A percentile compares a stretch with the other conserved stretches of the same genome.
Conservation (phyloP, 306 rosid species). For the Psophocarpus tetragonolobus region DNA sequence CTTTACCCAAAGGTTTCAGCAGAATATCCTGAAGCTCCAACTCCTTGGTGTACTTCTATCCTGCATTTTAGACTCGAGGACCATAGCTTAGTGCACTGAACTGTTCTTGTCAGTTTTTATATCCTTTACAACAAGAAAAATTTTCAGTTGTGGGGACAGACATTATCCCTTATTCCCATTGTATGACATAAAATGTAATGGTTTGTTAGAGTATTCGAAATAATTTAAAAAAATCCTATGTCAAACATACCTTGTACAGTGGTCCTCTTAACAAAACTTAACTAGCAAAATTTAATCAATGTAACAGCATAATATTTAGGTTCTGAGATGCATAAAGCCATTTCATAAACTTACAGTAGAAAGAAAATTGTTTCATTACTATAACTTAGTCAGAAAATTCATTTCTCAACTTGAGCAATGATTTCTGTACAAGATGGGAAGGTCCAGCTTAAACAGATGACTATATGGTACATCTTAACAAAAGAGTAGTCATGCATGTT, state of each 20-base stretch:
- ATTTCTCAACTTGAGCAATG: conserved; percentile 30
- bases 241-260: background rate
- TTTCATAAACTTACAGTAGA: background rate
- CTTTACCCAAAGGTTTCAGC: conserved; percentile 13
- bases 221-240: background rate
- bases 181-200: conserved; percentile 3
- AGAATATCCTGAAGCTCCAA: conserved; percentile 28
- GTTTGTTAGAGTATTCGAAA: conserved; percentile 21
- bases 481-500: conserved; percentile 28
- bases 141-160: conserved; percentile 15
- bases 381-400: conserved; percentile 16
- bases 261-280: background rate
- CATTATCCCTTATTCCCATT: background rate
- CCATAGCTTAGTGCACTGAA: background rate
- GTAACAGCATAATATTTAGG: background rate
- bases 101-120: conserved; percentile 19
- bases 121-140: background rate
- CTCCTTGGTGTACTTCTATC: conserved; percentile 22
- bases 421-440: conserved; percentile 7
- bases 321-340: background rate
- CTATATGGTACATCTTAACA: conserved; percentile 1
- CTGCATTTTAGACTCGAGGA: conserved; percentile 23
- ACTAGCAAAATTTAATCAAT: background rate
- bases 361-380: conserved; percentile 11
- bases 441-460: conserved; percentile 14